Percentiles rank a stretch among this genome's conserved stretches.
Conservation (phyloP, 2,329 filamentous ascomycete species). For the Colletotrichum liriopes region DNA sequence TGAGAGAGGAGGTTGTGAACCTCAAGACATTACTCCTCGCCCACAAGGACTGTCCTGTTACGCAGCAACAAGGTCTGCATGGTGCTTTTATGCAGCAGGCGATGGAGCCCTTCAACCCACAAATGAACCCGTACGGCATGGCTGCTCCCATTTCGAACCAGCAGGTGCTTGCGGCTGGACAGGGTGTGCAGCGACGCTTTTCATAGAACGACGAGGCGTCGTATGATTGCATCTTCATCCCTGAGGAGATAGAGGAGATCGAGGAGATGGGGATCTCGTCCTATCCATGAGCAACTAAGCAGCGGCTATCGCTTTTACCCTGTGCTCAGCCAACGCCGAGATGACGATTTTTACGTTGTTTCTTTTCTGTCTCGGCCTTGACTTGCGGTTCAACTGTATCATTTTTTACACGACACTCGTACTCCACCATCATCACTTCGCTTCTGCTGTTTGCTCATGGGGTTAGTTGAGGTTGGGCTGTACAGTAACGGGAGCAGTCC, state of each 20-base stretch:
- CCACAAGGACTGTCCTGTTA: conserved; percentile 96
- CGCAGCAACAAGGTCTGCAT: conserved; percentile 85
- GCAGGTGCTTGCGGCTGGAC: conserved; percentile 68
- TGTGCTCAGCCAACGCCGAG: neutral
- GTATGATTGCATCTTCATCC: neutral
- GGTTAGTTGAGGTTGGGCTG: conserved; percentile 23
- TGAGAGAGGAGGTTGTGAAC: conserved; percentile 94
- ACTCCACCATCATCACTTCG: conserved; percentile 26
- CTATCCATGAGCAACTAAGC: conserved; percentile 2
- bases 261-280: neutral
- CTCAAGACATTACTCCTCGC: conserved; percentile 93
- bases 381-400: conserved; percentile 33
- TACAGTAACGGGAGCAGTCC: conserved; percentile 26
- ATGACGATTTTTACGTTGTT: neutral
- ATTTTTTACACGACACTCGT: conserved; percentile 37
- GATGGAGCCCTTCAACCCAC: conserved; percentile 68
- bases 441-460: conserved; percentile 8
- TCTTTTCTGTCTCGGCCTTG: conserved; percentile 1
- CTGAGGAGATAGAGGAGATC: conserved; percentile 5
- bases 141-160: conserved; percentile 66
- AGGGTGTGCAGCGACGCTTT: conserved; percentile 70
- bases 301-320: neutral
- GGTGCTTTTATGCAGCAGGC: conserved; percentile 70
- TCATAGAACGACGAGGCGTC: conserved; percentile 59
- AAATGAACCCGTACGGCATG: conserved; percentile 75